Percentiles rank a stretch among this genome's conserved stretches.
Evolutionary conservation across 1,284 basidiomycete species (phyloP).

Genomic region (Acaromyces ingoldii): DNA sequence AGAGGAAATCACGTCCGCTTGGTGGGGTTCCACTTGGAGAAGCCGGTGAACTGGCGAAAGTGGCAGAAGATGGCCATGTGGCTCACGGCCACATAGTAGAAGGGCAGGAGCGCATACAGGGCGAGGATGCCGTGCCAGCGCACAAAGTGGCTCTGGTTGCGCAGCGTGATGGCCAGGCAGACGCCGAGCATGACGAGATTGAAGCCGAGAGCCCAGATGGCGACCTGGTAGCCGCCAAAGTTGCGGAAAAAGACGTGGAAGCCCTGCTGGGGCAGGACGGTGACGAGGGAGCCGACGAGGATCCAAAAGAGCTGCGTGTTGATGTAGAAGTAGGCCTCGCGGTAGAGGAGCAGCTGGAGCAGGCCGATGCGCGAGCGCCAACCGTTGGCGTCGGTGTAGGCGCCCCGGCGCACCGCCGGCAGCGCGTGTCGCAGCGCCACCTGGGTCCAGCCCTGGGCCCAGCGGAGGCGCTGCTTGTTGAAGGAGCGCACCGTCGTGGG

Average conservation of each 20-base stretch:
- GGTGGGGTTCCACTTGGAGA: constrained; percentile 24
- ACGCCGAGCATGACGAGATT: constrained; percentile 30
- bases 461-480: constrained; percentile 34
- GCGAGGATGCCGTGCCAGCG: constrained; percentile 25
- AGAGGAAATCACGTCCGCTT: not conserved
- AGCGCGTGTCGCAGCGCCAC: constrained; percentile 34
- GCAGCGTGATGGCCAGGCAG: constrained; percentile 27
- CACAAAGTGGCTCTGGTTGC: constrained; percentile 34
- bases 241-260: constrained; percentile 19
- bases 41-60: constrained; percentile 38
- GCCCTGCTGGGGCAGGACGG: constrained; percentile 17
- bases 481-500: constrained; percentile 28
- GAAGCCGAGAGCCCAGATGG: constrained; percentile 30
- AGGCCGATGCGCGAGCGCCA: constrained; percentile 28
- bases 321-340: constrained; percentile 38
- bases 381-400: constrained; percentile 28
- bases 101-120: constrained; percentile 21
- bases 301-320: constrained; percentile 22
- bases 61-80: constrained; percentile 38
- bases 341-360: constrained; percentile 34
- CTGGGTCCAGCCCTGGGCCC: constrained; percentile 45
- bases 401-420: constrained; percentile 25
- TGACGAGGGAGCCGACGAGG: constrained; percentile 19
- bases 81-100: constrained; percentile 35
- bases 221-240: constrained; percentile 26